phyloP scores from a whole-genome alignment of 1,139 yeast genomes.

The Wickerhamomyces sp. region DNA sequence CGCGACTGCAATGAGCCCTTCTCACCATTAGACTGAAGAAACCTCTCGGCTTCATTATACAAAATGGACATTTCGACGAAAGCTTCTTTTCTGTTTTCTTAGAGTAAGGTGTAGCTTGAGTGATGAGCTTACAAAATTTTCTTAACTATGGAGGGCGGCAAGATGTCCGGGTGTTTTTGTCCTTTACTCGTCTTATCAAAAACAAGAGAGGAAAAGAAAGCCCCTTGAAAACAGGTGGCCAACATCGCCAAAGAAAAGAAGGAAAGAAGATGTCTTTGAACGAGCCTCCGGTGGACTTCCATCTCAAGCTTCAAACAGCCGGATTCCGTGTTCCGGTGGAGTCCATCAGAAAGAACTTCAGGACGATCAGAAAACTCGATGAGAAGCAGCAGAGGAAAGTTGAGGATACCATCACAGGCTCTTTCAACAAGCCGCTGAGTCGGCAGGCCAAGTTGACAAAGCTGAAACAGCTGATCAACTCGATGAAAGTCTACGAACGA shows the following conservation, averaged over 20 bases:
- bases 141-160: not conserved
- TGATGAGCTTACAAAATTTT: not conserved
- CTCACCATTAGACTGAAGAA: conserved; percentile 16
- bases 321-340: conserved; percentile 62
- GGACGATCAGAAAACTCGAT: conserved; percentile 48
- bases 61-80: conserved; percentile 9
- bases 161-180: too few relatives aligned
- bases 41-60: conserved; percentile 23
- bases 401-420: conserved; percentile 34
- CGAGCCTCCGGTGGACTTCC: conserved; percentile 36
- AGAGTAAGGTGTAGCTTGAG: not conserved
- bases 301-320: conserved; percentile 39
- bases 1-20: conserved; percentile 61
- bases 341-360: conserved; percentile 53
- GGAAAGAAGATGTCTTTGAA: conserved; percentile 16
- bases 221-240: not conserved
- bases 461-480: conserved; percentile 32
- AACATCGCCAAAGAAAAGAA: not conserved
- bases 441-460: conserved; percentile 23
- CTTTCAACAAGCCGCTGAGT: conserved; percentile 30
- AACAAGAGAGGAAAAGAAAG: not conserved
- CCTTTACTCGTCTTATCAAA: too few relatives aligned
- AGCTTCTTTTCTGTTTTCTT: too few relatives aligned
- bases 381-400: conserved; percentile 46
- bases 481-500: conserved; percentile 44